Conservation (phyloP, 306 rosid species). For the Lupinus albus region DNA sequence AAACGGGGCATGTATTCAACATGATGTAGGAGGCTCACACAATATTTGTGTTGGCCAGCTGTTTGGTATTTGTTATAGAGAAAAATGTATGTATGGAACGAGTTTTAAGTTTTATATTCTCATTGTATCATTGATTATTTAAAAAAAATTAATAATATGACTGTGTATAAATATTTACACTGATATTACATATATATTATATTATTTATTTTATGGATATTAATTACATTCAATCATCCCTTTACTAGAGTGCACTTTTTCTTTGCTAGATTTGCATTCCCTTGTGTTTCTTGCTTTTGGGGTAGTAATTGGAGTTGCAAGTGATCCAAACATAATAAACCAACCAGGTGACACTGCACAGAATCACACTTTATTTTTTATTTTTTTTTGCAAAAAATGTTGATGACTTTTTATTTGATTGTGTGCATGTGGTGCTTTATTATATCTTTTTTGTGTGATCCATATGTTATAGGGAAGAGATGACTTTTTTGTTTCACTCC, state of each 20-base stretch:
- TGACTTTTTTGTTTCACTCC: too few relatives aligned
- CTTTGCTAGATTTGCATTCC: neutral
- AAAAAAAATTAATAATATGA: too few relatives aligned
- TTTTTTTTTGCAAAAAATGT: too few relatives aligned
- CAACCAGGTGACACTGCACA: neutral
- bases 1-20: constrained; percentile 26
- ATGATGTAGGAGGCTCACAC: constrained; percentile 16
- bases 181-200: too few relatives aligned
- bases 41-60: constrained; percentile 37
- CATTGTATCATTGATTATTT: too few relatives aligned
- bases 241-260: constrained; percentile 35
- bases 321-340: constrained; percentile 1
- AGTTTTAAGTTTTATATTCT: too few relatives aligned
- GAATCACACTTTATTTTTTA: too few relatives aligned
- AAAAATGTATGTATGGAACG: too few relatives aligned
- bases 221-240: constrained; percentile 51
- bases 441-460: neutral
- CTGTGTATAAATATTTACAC: too few relatives aligned
- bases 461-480: too few relatives aligned
- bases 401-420: neutral
- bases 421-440: neutral
- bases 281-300: neutral
- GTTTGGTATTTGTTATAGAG: constrained; percentile 51
- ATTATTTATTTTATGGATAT: constrained; percentile 42
- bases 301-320: constrained; percentile 21